These are phyloP conservation scores for Paraconiothyrium brasiliense DNA, from an alignment of 2,329 filamentous ascomycete species.

Conservation along the genomic window DNA sequence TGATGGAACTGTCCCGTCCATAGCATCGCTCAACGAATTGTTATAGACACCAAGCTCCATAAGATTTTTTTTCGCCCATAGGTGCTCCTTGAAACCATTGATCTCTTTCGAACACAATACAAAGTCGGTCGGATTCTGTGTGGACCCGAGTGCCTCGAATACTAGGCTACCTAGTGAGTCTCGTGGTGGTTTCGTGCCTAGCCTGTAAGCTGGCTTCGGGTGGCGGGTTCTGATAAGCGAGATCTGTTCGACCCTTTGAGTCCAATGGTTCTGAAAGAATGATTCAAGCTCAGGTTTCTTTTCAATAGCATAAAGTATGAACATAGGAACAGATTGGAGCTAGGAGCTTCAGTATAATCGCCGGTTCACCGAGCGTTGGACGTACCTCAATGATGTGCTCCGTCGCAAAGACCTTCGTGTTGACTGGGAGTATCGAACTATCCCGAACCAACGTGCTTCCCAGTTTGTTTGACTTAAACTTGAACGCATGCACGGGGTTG, in stretches of 20 bases:
- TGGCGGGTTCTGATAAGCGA: not conserved
- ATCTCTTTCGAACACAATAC: too few relatives aligned
- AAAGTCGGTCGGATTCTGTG: too few relatives aligned
- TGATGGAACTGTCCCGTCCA: too few relatives aligned
- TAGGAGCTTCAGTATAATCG: not conserved
- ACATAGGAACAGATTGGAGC: not conserved
- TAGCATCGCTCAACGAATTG: too few relatives aligned
- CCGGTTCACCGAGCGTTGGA: too few relatives aligned
- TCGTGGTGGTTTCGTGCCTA: not conserved
- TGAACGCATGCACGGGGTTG: too few relatives aligned
- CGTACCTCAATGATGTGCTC: not conserved
- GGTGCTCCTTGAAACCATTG: too few relatives aligned
- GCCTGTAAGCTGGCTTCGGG: not conserved
- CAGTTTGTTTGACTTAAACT: too few relatives aligned
- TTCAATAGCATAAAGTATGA: constrained; percentile 1
- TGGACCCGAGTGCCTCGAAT: not conserved
- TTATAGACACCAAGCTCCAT: too few relatives aligned
- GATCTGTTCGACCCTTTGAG: not conserved
- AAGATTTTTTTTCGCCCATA: too few relatives aligned
- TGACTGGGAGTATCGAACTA: too few relatives aligned
- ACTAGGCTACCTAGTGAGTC: not conserved
- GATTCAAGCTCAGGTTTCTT: not conserved
- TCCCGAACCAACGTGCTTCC: too few relatives aligned
- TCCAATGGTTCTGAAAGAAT: not conserved
- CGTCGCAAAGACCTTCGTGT: not conserved